phyloP scores from a whole-genome alignment of 768 basidiomycete species.

The Fomitopsis pulvina region DNA sequence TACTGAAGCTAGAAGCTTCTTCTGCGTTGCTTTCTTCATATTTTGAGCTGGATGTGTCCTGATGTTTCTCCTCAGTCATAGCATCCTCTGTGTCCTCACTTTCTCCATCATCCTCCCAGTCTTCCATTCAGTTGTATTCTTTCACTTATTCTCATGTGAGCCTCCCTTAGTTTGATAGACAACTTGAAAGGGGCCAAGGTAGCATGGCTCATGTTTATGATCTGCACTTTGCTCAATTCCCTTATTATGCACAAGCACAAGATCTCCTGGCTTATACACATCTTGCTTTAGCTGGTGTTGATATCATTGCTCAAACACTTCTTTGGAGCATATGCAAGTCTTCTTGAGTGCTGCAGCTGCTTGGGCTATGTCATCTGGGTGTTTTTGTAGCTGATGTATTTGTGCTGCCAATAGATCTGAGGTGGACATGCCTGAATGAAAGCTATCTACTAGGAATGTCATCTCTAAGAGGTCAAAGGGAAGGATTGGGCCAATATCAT shows the following conservation, averaged over 20 bases:
- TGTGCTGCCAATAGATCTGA: background rate
- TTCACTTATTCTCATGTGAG: background rate
- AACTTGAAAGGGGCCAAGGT: background rate
- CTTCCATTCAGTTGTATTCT: background rate
- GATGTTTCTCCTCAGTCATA: background rate
- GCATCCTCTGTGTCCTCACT: background rate
- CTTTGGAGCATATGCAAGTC: background rate
- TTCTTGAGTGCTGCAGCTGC: background rate
- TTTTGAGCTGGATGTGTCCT: too few species aligned
- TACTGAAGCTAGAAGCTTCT: background rate
- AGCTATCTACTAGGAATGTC: background rate
- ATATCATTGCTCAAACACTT: background rate
- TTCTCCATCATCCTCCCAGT: background rate
- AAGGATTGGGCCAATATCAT: background rate
- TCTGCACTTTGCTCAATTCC: background rate
- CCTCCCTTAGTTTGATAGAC: background rate
- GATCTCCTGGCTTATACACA: background rate
- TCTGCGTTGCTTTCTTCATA: background rate
- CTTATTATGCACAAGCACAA: background rate
- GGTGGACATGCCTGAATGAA: background rate
- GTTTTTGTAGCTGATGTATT: background rate
- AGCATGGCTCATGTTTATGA: background rate
- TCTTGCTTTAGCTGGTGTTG: background rate
- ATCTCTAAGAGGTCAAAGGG: background rate
- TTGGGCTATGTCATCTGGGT: background rate